Evolutionary conservation across 768 basidiomycete species (phyloP), one percentile per base, ranked within the genome.

Genomic region (Tricholoma matsutake): DNA sequence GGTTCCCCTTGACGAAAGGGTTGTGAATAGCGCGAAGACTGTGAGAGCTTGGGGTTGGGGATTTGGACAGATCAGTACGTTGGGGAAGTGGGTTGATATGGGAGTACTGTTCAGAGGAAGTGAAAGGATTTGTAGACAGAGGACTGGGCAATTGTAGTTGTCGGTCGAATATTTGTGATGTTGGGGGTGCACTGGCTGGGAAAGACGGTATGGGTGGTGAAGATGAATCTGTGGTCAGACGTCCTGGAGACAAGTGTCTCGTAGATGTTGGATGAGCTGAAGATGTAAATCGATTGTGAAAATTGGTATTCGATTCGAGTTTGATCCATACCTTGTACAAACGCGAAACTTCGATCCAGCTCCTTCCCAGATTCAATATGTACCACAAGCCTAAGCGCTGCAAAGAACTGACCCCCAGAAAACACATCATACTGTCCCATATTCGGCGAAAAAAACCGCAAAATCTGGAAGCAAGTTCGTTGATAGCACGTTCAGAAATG

Each of bases 351-450:
- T 43, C 85, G 76, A 61, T 92, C 89, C 1, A 89, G 71, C 8
- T 83, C 79, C 59, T 82, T 84, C 9, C 89, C 89, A 11, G 73
- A 76, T 65, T 84, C 79, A 37, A 77, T 82, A 58, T 92, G 90
- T 7, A 83, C 71, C 0, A 88, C 82, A 2, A 93, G 83, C 43
- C 91, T 75, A 28, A 91, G 75, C 0, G 81, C 86, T 3, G 90
- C 90, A 66, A 92, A 92, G 69, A 92, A 90, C 65, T 93, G 88
- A 13, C 87, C 86, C 1, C 86, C 86, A 8, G 79, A 78, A 34
- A 93, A 74, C 3, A 75, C 72, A 64, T 89, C 87, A 6, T 75
- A 73, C 7, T 75, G 78, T 0, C 73, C 76, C 55, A 89, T 74
- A 58, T 74, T 78, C 3, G 89, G 85, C 41, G 79, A 78, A 67